A percentile compares a stretch with the other conserved stretches of the same genome.
phyloP scores from a whole-genome alignment of 2,329 filamentous ascomycete species.

The Neopestalotiopsis sp. region DNA sequence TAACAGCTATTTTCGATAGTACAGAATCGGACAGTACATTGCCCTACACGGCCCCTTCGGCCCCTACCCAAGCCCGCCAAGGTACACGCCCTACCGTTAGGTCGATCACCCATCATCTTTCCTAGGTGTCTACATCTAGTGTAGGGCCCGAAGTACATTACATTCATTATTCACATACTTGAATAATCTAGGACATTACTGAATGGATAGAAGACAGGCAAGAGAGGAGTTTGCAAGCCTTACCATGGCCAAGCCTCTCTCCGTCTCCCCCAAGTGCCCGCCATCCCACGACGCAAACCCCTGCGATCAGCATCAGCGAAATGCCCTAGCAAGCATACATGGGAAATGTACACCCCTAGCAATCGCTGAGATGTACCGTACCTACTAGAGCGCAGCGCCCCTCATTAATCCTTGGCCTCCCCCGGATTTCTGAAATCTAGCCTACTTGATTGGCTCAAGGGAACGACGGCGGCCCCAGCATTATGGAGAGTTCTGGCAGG shows the following conservation, averaged over 20 bases:
- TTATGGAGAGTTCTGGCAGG: slow-evolving; percentile 12
- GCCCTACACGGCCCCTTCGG: too few species aligned
- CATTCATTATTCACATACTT: not conserved
- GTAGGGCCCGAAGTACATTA: not conserved
- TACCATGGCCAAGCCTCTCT: slow-evolving; percentile 1
- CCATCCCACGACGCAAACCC: not conserved
- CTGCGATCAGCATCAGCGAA: not conserved
- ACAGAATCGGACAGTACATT: not conserved
- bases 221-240: not conserved
- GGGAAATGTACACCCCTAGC: not conserved
- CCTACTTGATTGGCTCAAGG: not conserved
- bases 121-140: not conserved
- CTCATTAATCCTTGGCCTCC: slow-evolving; percentile 14
- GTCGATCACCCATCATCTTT: too few species aligned
- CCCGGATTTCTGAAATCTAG: slow-evolving; percentile 16
- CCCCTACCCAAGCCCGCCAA: too few species aligned
- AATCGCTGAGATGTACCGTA: not conserved
- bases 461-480: not conserved
- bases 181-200: not conserved
- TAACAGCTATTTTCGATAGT: not conserved
- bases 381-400: not conserved
- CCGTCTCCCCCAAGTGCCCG: not conserved
- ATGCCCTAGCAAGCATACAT: not conserved
- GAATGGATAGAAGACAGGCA: not conserved
- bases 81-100: too few species aligned